Percentiles rank a stretch among this genome's conserved stretches.
Evolutionary conservation across 2,329 filamentous ascomycete genomes (phyloP).

Genomic region (Apiospora malaysiana): DNA sequence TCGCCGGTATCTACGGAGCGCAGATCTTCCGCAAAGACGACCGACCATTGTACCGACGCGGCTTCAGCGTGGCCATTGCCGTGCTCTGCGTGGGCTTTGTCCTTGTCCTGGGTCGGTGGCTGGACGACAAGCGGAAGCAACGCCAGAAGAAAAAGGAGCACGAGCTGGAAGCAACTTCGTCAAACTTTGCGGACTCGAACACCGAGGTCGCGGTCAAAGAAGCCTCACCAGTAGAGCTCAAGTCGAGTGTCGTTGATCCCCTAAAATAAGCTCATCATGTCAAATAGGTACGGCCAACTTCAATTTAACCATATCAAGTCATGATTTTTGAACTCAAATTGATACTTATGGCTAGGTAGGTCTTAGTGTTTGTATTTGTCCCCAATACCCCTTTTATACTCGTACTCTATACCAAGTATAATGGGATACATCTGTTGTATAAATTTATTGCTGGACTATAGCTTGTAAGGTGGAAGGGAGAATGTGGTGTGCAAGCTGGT

Average conservation of each 20-base stretch:
- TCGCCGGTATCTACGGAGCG: not conserved
- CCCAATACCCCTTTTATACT: too few species aligned
- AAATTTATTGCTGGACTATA: too few species aligned
- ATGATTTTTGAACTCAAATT: too few species aligned
- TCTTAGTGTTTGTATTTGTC: too few species aligned
- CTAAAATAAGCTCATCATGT: not conserved
- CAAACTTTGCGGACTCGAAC: not conserved
- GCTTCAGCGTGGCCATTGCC: not conserved
- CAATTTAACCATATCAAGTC: not conserved
- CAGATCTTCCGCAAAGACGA: constrained; percentile 15
- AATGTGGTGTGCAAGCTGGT: too few species aligned
- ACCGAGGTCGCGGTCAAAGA: not conserved
- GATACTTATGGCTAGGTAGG: too few species aligned
- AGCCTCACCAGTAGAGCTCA: not conserved
- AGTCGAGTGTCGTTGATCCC: not conserved
- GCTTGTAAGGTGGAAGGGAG: too few species aligned
- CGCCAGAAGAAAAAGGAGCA: not conserved
- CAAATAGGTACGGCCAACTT: not conserved
- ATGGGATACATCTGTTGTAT: too few species aligned
- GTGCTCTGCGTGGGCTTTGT: not conserved
- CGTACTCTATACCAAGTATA: too few species aligned
- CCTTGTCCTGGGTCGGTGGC: not conserved
- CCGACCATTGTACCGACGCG: not conserved
- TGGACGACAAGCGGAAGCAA: not conserved
- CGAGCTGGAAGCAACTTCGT: not conserved